These are phyloP conservation scores for Myxozyma melibiosi DNA, from an alignment of 805 yeast genomes.

Conservation along the genomic window DNA sequence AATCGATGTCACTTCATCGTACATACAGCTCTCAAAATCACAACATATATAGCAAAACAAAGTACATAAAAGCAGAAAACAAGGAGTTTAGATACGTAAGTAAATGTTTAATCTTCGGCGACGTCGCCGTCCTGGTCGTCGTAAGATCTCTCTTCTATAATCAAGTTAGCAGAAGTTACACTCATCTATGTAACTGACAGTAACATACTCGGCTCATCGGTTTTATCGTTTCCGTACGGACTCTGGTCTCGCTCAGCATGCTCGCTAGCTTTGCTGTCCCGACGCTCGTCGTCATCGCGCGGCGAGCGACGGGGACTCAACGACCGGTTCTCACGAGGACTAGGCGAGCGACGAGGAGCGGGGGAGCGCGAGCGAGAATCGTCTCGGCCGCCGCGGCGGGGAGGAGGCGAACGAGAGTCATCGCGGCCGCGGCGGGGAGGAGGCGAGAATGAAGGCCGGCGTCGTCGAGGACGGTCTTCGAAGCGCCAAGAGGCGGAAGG, in stretches of 20 bases:
- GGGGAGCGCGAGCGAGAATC: slow-evolving; percentile 10
- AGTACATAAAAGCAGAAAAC: neutral
- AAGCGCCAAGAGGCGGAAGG: slow-evolving; percentile 34
- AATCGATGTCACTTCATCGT: no score
- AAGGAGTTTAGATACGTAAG: neutral
- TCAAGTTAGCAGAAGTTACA: neutral
- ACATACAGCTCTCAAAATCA: neutral
- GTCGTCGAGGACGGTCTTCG: slow-evolving; percentile 32
- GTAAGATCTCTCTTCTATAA: slow-evolving; percentile 24
- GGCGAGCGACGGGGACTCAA: slow-evolving; percentile 8
- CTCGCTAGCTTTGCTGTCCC: neutral
- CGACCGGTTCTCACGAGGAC: slow-evolving; percentile 16
- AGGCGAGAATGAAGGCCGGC: slow-evolving; percentile 20
- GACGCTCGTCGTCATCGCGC: slow-evolving; percentile 16
- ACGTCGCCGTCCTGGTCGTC: slow-evolving; percentile 31
- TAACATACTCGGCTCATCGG: slow-evolving; percentile 20
- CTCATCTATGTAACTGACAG: neutral
- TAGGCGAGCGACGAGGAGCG: slow-evolving; percentile 9
- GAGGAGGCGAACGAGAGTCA: slow-evolving; percentile 17
- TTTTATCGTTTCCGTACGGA: slow-evolving; percentile 11
- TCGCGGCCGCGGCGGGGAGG: slow-evolving; percentile 23
- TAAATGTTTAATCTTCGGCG: slow-evolving; percentile 24
- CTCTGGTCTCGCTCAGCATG: slow-evolving; percentile 13
- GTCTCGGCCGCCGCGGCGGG: slow-evolving; percentile 9
- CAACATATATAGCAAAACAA: neutral